phyloP scores from a whole-genome alignment of 805 yeast genomes.

The Dipodascus albidus region DNA sequence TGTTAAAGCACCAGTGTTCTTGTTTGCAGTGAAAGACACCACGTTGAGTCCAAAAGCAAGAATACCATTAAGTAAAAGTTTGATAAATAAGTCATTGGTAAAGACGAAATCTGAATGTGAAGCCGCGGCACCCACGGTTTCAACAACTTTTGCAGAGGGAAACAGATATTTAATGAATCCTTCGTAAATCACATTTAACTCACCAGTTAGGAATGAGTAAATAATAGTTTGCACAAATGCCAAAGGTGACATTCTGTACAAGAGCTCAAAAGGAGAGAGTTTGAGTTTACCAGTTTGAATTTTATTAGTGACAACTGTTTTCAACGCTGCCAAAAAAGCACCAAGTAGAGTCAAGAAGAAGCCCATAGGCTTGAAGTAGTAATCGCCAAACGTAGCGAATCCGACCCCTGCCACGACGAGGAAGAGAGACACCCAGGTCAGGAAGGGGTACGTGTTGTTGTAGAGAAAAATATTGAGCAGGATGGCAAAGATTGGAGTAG shows the following conservation, averaged over 20 bases:
- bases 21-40: slow-evolving; percentile 21
- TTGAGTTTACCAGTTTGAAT: slow-evolving; percentile 20
- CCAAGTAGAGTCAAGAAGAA: slow-evolving; percentile 19
- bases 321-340: slow-evolving; percentile 19
- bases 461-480: slow-evolving; percentile 17
- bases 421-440: slow-evolving; percentile 18
- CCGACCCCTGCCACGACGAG: slow-evolving; percentile 21
- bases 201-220: slow-evolving; percentile 20
- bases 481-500: slow-evolving; percentile 21
- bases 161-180: slow-evolving; percentile 7
- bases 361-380: slow-evolving; percentile 20
- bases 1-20: slow-evolving; percentile 21
- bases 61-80: slow-evolving; percentile 17
- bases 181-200: slow-evolving; percentile 8
- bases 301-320: slow-evolving; percentile 21
- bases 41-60: slow-evolving; percentile 20
- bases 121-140: neutral
- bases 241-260: slow-evolving; percentile 21
- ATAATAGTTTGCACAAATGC: slow-evolving; percentile 18
- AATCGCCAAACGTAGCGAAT: slow-evolving; percentile 20
- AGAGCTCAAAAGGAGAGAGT: slow-evolving; percentile 18
- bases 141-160: slow-evolving; percentile 2
- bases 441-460: slow-evolving; percentile 17
- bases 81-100: slow-evolving; percentile 12
- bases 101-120: slow-evolving; percentile 4